phyloP scores from a whole-genome alignment of 192 early-diverging fungal genomes.

The Backusella mclennaniae region DNA sequence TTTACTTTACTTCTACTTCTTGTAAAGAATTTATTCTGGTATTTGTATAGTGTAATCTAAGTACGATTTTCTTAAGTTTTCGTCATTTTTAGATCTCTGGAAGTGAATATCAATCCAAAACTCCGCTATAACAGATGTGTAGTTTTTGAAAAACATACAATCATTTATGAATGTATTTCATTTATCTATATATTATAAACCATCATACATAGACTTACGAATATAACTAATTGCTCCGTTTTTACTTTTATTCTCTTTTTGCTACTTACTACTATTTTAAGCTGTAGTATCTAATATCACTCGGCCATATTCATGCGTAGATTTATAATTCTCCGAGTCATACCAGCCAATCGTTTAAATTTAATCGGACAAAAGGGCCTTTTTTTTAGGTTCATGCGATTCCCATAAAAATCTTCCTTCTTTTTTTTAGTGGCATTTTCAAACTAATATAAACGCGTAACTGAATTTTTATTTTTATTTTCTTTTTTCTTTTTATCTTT shows the following conservation, averaged over 20 bases:
- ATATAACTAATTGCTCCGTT: not conserved
- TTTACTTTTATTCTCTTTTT: not conserved
- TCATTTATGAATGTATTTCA: not conserved
- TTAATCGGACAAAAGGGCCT: constrained; percentile 12
- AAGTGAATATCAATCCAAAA: not conserved
- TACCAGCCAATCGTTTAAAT: constrained; percentile 16
- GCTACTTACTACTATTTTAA: not conserved
- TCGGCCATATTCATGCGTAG: not conserved
- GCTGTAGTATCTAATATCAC: not conserved
- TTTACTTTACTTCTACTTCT: not conserved
- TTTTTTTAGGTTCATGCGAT: constrained; percentile 9
- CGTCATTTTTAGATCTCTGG: not conserved
- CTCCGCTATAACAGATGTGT: not conserved
- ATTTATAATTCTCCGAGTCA: not conserved
- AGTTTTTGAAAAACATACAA: not conserved
- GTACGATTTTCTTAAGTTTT: not conserved
- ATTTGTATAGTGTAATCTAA: not conserved
- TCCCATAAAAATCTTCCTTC: not conserved
- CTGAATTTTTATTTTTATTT: not conserved
- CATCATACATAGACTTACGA: not conserved
- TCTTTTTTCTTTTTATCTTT: not conserved
- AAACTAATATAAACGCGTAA: constrained; percentile 8
- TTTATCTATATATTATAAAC: not conserved
- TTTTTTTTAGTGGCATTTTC: constrained; percentile 5
- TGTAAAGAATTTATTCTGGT: not conserved